A percentile compares a stretch with the other conserved stretches of the same genome.
phyloP scores from a whole-genome alignment of 129 eudicot genomes.

The carrot (Daucus carota) region DH1_v3.0 NC_030388.2:4038501-4039000 shows the following conservation, averaged over 20 bases:
- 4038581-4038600: not conserved
- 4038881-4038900: not conserved
- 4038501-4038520: too few relatives aligned
- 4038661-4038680: conserved; percentile 6
- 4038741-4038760: not conserved
- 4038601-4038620: not conserved
- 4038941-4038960: not conserved
- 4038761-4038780: conserved; percentile 3
- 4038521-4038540: too few relatives aligned
- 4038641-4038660: conserved; percentile 2
- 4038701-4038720: not conserved
- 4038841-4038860: conserved; percentile 3
- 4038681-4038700: not conserved
- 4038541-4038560: not conserved
- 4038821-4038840: not conserved
- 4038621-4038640: not conserved
- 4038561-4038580: not conserved
- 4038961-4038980: conserved; percentile 1
- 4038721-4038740: too few relatives aligned
- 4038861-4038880: not conserved
- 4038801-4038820: not conserved
- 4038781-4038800: conserved; percentile 2
- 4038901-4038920: not conserved
- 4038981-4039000: conserved; percentile 5
- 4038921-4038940: conserved; percentile 1